Percentiles rank a stretch among this genome's conserved stretches.
These are phyloP conservation scores for Spatholobus suberectus DNA, from an alignment of 306 rosid species.

Conservation along the genomic window DNA sequence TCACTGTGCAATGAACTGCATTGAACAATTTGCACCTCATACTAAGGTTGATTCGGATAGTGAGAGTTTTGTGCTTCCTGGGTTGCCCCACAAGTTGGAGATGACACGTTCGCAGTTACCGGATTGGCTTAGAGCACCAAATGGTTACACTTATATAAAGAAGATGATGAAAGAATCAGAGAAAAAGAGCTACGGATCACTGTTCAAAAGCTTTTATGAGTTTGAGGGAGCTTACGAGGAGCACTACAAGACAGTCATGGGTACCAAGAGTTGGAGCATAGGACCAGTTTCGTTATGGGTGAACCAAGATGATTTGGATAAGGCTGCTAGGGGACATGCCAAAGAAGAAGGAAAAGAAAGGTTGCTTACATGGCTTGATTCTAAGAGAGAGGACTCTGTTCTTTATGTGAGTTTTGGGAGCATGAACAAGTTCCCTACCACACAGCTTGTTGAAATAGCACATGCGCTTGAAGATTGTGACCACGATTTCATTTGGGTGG, in stretches of 20 bases:
- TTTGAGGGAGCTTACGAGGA: background rate
- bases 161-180: background rate
- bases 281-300: background rate
- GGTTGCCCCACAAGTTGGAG: background rate
- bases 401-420: background rate
- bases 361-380: constrained; percentile 1
- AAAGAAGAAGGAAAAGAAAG: background rate
- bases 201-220: constrained; percentile 9
- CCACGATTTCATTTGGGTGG: background rate
- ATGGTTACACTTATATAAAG: background rate
- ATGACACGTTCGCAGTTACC: constrained; percentile 7
- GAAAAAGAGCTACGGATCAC: background rate
- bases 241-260: background rate
- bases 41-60: background rate
- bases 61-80: background rate
- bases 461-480: background rate
- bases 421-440: background rate
- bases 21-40: background rate
- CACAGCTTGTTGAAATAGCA: background rate
- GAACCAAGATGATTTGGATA: background rate
- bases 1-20: background rate
- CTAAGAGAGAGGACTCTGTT: background rate
- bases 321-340: background rate
- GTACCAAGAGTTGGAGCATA: constrained; percentile 1
- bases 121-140: background rate